Conservation (phyloP, 2,329 filamentous ascomycete genomes). For the Capronia americana region DNA sequence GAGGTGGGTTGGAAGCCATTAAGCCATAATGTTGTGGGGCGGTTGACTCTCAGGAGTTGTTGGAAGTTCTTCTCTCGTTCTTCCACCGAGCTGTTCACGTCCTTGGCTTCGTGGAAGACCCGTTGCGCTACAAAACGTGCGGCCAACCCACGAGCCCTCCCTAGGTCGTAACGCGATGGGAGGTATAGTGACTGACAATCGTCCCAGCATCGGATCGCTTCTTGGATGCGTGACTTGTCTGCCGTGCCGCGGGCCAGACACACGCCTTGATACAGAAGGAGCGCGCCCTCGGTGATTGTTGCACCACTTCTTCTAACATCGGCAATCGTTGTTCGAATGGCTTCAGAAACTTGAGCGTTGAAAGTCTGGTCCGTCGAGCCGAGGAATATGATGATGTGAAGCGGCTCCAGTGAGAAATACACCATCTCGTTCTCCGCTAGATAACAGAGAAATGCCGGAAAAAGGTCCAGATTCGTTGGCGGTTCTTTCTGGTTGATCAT, state of each 20-base stretch:
- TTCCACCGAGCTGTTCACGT: background rate
- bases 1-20: background rate
- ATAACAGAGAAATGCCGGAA: background rate
- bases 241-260: background rate
- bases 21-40: background rate
- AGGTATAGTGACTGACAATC: background rate
- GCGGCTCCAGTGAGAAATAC: background rate
- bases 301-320: background rate
- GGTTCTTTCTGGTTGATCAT: background rate
- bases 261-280: background rate
- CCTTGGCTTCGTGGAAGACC: background rate
- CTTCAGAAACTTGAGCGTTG: background rate
- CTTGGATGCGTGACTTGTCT: background rate
- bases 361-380: background rate
- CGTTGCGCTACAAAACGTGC: background rate
- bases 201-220: background rate
- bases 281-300: background rate
- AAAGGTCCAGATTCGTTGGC: background rate
- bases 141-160: background rate
- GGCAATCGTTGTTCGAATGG: background rate
- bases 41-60: constrained; percentile 9
- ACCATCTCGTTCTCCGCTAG: background rate
- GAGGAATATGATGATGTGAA: background rate
- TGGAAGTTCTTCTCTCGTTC: background rate
- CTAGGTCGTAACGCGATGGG: background rate